Base-by-base conservation (phyloP, 345 rosid species). In the Eucalyptus pumila region DNA sequence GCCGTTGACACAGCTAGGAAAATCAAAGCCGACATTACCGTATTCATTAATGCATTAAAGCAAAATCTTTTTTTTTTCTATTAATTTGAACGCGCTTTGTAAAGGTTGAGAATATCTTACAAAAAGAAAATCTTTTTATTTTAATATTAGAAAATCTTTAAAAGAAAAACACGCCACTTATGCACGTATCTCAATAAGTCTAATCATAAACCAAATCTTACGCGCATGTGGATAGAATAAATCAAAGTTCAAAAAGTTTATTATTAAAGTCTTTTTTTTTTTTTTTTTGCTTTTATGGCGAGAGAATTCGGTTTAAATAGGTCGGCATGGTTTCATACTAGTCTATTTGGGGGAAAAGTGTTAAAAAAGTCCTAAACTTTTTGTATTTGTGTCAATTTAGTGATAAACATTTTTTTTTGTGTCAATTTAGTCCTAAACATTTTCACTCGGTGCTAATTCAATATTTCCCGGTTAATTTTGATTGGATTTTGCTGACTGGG, bases 401-500 rank as follows among this genome's bases (percentile, higher is more conserved):
- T 19, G 10, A 52, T 52, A 52, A 52, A 52, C 1, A 0, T 37
- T 19, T 52, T 52, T 52, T 52, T 52, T 17, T 0, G 4, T 52
- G 1, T 52, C 24, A 52, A 52, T 19, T 52, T 1, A 52, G 0
- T 19, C 58, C 0, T 52, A 52, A 52, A 52, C 2, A 1, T 52
- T 52, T 52, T 52, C 11, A 52, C 11, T 52, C 4, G 1, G 1
- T 52, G 58, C 26, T 3, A 21, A 52, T 21, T 52, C 1, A 52
- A 21, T 52, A 1, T 52, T 52, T 52, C 21, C 2, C 0, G 0
- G 5, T 52, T 52, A 52, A 52, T 52, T 52, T 52, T 52, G 58
- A 0, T 1, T 3, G 1, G 26, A 52, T 52, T 21, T 52, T 52
- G 0, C 0, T 52, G 2, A 21, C 2, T 8, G 2, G 56, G 4